Percentiles rank a stretch among this genome's conserved stretches.
These are phyloP conservation scores for Tricladium varicosporioides DNA, from an alignment of 2,329 filamentous ascomycete genomes.

Conservation along the genomic window DNA sequence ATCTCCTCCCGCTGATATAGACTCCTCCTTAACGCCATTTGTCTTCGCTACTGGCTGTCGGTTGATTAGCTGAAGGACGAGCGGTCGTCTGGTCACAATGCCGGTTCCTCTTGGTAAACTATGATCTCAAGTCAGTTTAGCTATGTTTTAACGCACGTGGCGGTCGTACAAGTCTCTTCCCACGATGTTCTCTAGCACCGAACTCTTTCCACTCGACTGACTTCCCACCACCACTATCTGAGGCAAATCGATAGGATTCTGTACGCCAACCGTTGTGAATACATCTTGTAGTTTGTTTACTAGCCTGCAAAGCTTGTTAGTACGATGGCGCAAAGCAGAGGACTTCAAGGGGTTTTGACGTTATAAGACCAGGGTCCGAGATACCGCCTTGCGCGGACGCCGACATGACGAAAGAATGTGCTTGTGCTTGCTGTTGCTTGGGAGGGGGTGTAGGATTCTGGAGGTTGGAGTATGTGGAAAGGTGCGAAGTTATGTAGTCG, in stretches of 20 bases:
- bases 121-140: conserved; percentile 30
- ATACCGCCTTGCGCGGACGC: conserved; percentile 51
- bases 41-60: conserved; percentile 63
- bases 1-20: conserved; percentile 65
- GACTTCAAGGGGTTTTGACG: conserved; percentile 43
- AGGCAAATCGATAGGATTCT: conserved; percentile 98
- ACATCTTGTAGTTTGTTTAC: conserved; percentile 99
- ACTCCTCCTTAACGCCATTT: conserved; percentile 69
- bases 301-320: conserved; percentile 51
- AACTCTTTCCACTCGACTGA: conserved; percentile 99
- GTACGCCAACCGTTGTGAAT: conserved; percentile 95
- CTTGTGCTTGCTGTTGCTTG: conserved; percentile 8
- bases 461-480: conserved; percentile 3
- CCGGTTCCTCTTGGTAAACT: conserved; percentile 96
- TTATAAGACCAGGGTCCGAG: conserved; percentile 65
- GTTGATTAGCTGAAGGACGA: conserved; percentile 98
- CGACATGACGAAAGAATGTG: conserved; percentile 25
- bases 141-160: conserved; percentile 16
- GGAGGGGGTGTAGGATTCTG: conserved; percentile 2
- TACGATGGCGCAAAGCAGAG: conserved; percentile 24
- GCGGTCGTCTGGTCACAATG: conserved; percentile 93
- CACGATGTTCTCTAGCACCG: conserved; percentile 97
- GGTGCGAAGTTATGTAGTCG: conserved; percentile 11
- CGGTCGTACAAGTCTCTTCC: conserved; percentile 90
- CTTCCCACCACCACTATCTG: conserved; percentile 98